phyloP scores from a whole-genome alignment of 2,329 filamentous ascomycete species.

The Colletotrichum shisoi region DNA sequence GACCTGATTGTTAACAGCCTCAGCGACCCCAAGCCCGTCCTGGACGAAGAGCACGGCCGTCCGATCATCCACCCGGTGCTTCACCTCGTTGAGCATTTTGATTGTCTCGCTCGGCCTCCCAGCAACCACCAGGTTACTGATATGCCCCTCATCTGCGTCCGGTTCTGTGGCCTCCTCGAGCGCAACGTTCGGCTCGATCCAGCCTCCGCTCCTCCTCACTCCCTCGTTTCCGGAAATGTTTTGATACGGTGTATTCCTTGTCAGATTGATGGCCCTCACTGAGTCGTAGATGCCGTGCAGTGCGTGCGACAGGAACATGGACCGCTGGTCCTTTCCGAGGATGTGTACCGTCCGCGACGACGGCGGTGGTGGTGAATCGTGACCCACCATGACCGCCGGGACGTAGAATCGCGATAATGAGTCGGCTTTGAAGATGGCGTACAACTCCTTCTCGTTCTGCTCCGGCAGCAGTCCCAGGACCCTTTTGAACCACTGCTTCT shows the following conservation, averaged over 20 bases:
- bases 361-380: constrained; percentile 45
- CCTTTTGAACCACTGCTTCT: constrained; percentile 19
- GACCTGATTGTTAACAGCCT: constrained; percentile 74
- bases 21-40: constrained; percentile 84
- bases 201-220: constrained; percentile 42
- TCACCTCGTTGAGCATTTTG: constrained; percentile 65
- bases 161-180: constrained; percentile 1
- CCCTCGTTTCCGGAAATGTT: constrained; percentile 42
- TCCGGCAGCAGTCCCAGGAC: constrained; percentile 37
- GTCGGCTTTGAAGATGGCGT: constrained; percentile 40
- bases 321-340: constrained; percentile 53
- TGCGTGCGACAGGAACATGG: constrained; percentile 53
- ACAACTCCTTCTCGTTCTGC: constrained; percentile 34
- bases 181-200: constrained; percentile 22
- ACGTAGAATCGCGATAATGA: constrained; percentile 45
- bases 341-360: constrained; percentile 53
- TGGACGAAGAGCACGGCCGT: constrained; percentile 80
- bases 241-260: constrained; percentile 20
- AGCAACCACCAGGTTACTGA: constrained; percentile 76
- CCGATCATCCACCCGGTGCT: constrained; percentile 69
- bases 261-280: constrained; percentile 47
- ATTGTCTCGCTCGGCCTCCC: constrained; percentile 63
- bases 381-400: constrained; percentile 49
- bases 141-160: constrained; percentile 57
- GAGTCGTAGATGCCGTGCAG: constrained; percentile 54